Evolutionary conservation across 257 asterid species (phyloP), one percentile per base, ranked within the genome.

Genomic region (Jacaranda copaia): DNA sequence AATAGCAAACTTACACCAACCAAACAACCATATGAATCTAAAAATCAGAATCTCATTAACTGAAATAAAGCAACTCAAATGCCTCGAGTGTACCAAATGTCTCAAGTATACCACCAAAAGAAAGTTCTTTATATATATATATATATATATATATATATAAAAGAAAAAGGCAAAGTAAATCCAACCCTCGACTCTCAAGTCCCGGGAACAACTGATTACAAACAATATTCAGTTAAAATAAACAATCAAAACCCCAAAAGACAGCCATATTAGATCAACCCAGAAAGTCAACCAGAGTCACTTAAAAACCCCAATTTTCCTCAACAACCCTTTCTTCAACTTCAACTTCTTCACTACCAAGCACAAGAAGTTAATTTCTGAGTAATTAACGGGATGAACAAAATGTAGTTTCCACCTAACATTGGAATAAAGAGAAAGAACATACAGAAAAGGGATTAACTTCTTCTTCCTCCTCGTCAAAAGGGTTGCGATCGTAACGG

Each of bases 401-500:
- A 64, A 48, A 77, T 5, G 15, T 10, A 14, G 20, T 7, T 78
- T 13, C 62, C 18, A 9, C 59, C 69, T 1, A 19, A 40, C 51
- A 77, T 14, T 19, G 77, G 42, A 68, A 56, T 18, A 46, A 61
- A 18, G 66, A 72, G 39, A 39, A 3, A 63, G 25, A 70, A 84
- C 91, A 83, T 45, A 88, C 93, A 81, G 93, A 77, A 67, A 88
- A 88, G 25, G 93, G 93, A 72, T 88, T 88, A 72, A 88, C 93
- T 81, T 88, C 90, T 6, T 88, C 93, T 6, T 88, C 93, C 60
- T 70, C 89, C 40, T 88, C 89, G 14, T 84, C 93, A 15, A 88
- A 88, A 36, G 93, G 93, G 76, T 91, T 91, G 46, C 83, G 90
- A 87, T 91, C 96, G 83, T 86, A 89, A 60, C 91, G 94, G 77